phyloP scores from a whole-genome alignment of 176 grass and related monocot species.

The Triticum aestivum region DNA sequence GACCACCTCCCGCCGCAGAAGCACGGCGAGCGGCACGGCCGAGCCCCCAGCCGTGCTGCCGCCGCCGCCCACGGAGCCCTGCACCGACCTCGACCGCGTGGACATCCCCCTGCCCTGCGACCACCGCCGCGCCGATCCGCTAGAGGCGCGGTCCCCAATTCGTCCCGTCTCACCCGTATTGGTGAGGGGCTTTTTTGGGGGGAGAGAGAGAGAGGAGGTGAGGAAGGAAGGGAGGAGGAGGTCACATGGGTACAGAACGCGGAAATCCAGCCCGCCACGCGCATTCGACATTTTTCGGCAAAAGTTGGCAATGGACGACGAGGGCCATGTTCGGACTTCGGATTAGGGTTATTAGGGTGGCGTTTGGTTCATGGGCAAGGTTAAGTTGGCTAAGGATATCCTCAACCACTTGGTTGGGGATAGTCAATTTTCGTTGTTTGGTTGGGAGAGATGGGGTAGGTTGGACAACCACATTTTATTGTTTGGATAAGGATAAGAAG shows the following conservation, averaged over 20 bases:
- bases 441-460: too few species aligned
- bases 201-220: neutral
- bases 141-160: constrained; percentile 5
- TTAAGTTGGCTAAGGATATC: too few species aligned
- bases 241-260: constrained; percentile 51
- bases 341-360: neutral
- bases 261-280: constrained; percentile 59
- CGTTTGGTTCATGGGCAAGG: too few species aligned
- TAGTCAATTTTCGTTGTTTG: too few species aligned
- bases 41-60: constrained; percentile 15
- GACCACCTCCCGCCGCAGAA: constrained; percentile 47
- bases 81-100: constrained; percentile 33
- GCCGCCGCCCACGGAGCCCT: constrained; percentile 3
- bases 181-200: constrained; percentile 23
- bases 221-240: neutral
- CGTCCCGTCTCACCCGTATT: constrained; percentile 7
- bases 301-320: neutral
- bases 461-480: too few species aligned
- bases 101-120: constrained; percentile 32
- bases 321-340: neutral
- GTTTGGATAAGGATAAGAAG: too few species aligned
- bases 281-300: constrained; percentile 45
- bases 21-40: constrained; percentile 54
- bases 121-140: constrained; percentile 12
- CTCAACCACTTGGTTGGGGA: too few species aligned